Percentiles rank a stretch among this genome's conserved stretches.
phyloP scores from a whole-genome alignment of 768 basidiomycete species.

The Tulasnella sp. region DNA sequence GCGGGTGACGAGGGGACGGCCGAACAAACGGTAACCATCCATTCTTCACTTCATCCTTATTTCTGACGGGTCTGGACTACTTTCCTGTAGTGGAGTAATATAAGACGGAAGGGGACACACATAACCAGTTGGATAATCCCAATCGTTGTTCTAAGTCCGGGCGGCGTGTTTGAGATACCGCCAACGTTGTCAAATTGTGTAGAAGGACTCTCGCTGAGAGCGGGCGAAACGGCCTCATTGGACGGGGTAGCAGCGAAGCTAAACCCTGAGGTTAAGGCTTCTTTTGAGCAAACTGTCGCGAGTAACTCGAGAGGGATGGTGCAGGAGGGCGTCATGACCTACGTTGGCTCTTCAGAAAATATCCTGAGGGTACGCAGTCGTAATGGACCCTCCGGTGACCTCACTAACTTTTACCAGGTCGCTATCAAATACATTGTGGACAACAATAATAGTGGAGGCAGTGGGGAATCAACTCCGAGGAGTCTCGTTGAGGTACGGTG shows the following conservation, averaged over 20 bases:
- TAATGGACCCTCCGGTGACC: neutral
- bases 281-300: neutral
- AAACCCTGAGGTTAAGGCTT: neutral
- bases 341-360: neutral
- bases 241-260: neutral
- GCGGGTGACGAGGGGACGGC: neutral
- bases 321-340: neutral
- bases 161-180: neutral
- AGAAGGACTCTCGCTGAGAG: neutral
- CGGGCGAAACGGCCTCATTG: neutral
- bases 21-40: neutral
- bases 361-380: neutral
- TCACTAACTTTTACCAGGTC: neutral
- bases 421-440: neutral
- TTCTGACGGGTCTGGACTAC: neutral
- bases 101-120: neutral
- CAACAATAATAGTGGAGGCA: neutral
- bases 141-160: neutral
- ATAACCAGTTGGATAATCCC: neutral
- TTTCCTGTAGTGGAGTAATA: neutral
- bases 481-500: neutral
- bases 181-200: neutral
- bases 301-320: neutral
- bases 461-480: neutral
- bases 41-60: neutral